Evolutionary conservation across 1,284 basidiomycete genomes (phyloP), one percentile per base, ranked within the genome.

Genomic region (Pholiota adiposa): DNA sequence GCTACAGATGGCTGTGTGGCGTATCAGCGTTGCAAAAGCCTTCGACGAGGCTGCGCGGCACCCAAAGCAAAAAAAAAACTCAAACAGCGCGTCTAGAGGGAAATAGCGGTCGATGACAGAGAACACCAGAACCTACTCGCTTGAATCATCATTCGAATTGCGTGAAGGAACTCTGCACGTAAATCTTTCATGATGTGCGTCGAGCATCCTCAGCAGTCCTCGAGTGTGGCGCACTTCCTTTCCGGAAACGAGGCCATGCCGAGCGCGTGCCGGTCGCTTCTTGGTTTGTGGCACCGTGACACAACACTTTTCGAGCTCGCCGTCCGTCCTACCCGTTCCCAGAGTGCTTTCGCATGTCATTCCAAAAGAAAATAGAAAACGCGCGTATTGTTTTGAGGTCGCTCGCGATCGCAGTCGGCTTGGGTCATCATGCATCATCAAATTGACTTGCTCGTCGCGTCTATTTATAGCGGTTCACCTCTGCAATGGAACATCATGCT

Each of bases 181-280:
- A 50, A 50, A 50, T 50, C 48, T 34, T 50, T 50, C 48, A 50
- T 34, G 48, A 34, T 50, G 29, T 50, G 31, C 27, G 27, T 31
- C 29, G 48, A 19, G 29, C n/a, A 21, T 31, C n/a, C 27, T 33
- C 29, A 33, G 29, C 48, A 4, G 43, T 11, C 27, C 29, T 33
- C 48, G 48, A 50, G 48, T 50, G 48, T 50, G 48, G 48, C 48
- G 48, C 48, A 50, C 48, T 31, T 48, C 46, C 46, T 48, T 48
- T 48, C 25, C 7, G 48, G 48, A 50, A 50, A 5, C n/a, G 48
- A 50, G 48, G 29, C 29, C 29, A 6, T 50, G 48, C 48, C 48
- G 48, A 34, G 6, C 21, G 25, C 48, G 31, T 50, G 48, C 48
- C 48, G 46, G 8, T 38, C 16, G 19, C n/a, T 50, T 34, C 48